These are phyloP conservation scores for Capsicum chinense DNA, from an alignment of 257 asterid species.

Conservation along the genomic window DNA sequence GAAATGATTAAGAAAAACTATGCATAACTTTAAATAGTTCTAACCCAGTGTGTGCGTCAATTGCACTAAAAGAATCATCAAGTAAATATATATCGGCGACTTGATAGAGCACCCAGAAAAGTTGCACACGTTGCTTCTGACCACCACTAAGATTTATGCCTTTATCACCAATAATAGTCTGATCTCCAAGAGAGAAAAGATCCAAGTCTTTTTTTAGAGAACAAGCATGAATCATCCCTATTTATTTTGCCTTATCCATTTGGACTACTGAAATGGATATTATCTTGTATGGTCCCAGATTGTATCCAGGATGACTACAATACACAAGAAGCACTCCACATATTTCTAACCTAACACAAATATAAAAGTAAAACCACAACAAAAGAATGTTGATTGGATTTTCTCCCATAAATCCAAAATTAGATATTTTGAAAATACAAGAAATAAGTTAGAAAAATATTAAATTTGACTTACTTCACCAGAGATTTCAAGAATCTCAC, in stretches of 20 bases:
- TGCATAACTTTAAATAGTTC: constrained; percentile 77
- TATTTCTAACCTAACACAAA: constrained; percentile 66
- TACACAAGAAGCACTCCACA: constrained; percentile 90
- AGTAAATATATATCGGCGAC: constrained; percentile 93
- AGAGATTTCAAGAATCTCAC: constrained; percentile 68
- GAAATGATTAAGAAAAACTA: constrained; percentile 16
- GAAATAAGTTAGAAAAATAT: constrained; percentile 1
- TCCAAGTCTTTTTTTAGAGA: constrained; percentile 86
- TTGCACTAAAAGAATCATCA: constrained; percentile 98
- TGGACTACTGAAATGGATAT: constrained; percentile 88
- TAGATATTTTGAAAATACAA: constrained; percentile 11
- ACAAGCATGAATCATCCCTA: constrained; percentile 88
- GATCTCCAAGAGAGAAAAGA: constrained; percentile 94
- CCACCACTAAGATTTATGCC: constrained; percentile 99
- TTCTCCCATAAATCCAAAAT: not conserved
- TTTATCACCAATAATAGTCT: constrained; percentile 96
- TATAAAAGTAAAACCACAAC: constrained; percentile 15
- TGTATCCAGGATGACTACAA: constrained; percentile 98
- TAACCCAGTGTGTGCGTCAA: constrained; percentile 97
- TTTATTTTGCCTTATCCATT: constrained; percentile 90
- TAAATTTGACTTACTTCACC: constrained; percentile 67
- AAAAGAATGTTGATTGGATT: constrained; percentile 25
- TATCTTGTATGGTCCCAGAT: constrained; percentile 93
- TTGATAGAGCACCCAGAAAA: constrained; percentile 95
- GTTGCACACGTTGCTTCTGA: constrained; percentile 97